These are phyloP conservation scores for Ustilago loliicola DNA, from an alignment of 1,284 basidiomycete genomes.

Conservation along the genomic window DNA sequence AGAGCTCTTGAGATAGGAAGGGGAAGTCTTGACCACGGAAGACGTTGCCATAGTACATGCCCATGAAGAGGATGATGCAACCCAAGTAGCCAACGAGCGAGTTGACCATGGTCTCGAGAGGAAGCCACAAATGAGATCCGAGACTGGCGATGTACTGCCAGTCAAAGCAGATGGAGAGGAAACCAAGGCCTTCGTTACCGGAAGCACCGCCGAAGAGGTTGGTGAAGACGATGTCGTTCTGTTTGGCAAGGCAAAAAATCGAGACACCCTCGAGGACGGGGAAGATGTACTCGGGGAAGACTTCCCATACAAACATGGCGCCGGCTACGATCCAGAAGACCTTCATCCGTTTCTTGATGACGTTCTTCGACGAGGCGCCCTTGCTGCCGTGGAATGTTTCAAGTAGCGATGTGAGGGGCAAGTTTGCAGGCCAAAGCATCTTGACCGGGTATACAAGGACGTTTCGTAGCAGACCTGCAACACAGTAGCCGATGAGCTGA, in stretches of 20 bases:
- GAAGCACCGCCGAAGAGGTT: conserved; percentile 48
- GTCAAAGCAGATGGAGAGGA: conserved; percentile 43
- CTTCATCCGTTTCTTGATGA: conserved; percentile 75
- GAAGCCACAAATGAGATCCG: conserved; percentile 38
- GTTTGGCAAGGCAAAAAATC: conserved; percentile 72
- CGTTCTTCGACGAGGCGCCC: conserved; percentile 57
- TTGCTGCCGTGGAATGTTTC: conserved; percentile 59
- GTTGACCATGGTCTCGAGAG: conserved; percentile 44
- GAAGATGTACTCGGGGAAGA: conserved; percentile 74
- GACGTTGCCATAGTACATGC: conserved; percentile 45
- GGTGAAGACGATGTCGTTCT: conserved; percentile 36
- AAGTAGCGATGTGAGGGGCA: conserved; percentile 61
- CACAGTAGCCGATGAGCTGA: conserved; percentile 78
- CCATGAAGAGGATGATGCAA: conserved; percentile 40
- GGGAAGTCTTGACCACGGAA: conserved; percentile 41
- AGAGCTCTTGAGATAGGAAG: conserved; percentile 43
- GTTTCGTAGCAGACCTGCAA: conserved; percentile 71
- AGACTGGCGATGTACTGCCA: conserved; percentile 46
- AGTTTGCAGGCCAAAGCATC: conserved; percentile 69
- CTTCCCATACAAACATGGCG: conserved; percentile 44
- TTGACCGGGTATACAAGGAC: conserved; percentile 43
- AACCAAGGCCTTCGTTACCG: conserved; percentile 44
- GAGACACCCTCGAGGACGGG: conserved; percentile 66
- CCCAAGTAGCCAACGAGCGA: conserved; percentile 28
- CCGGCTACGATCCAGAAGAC: conserved; percentile 75